Evolutionary conservation across 179 eudicot species (phyloP).

Genomic region (Pouteria campechiana): DNA sequence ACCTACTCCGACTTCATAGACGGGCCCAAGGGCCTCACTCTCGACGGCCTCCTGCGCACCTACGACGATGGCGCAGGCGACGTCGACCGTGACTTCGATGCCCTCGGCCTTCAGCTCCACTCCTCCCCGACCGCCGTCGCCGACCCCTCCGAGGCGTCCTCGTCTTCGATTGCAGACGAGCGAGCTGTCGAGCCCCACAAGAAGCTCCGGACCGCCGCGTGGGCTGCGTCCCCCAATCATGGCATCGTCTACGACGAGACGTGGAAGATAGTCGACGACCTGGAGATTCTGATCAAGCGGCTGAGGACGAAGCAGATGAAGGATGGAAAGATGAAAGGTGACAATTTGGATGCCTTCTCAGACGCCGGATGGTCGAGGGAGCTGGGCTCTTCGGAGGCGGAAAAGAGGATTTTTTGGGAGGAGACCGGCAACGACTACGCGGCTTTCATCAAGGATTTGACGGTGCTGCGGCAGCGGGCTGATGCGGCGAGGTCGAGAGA

Average conservation of each 20-base stretch:
- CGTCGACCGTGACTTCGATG: constrained; percentile 92
- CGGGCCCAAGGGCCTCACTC: constrained; percentile 59
- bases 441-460: constrained; percentile 60
- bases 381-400: constrained; percentile 56
- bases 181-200: constrained; percentile 44
- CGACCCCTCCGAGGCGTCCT: constrained; percentile 29
- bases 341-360: constrained; percentile 51
- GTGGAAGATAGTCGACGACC: constrained; percentile 81
- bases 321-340: constrained; percentile 53
- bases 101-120: constrained; percentile 41
- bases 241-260: constrained; percentile 89
- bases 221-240: constrained; percentile 84
- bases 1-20: constrained; percentile 76
- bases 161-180: constrained; percentile 45
- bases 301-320: constrained; percentile 58
- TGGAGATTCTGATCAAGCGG: constrained; percentile 62
- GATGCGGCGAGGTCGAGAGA: constrained; percentile 78
- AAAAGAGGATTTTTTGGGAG: constrained; percentile 69
- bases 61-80: constrained; percentile 96
- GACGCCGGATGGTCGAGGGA: constrained; percentile 96
- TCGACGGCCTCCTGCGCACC: constrained; percentile 69
- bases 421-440: constrained; percentile 65
- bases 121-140: constrained; percentile 8
- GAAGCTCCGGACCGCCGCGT: constrained; percentile 69
- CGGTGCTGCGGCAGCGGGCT: constrained; percentile 62